These are phyloP conservation scores for Podospora tetraspora DNA, from an alignment of 495 filamentous ascomycete species.

Conservation along the genomic window DNA sequence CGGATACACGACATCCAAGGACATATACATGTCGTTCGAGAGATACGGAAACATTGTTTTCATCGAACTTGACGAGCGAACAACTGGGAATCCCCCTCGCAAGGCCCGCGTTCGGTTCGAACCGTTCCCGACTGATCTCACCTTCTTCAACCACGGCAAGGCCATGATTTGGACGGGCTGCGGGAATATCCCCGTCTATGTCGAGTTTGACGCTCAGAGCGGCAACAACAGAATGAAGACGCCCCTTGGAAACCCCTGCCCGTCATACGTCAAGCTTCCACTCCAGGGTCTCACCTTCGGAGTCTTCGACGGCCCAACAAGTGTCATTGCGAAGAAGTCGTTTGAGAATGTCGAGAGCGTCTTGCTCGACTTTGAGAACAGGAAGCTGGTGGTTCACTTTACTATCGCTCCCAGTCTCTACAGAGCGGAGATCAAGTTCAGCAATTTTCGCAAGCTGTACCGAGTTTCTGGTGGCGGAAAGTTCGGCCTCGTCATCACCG, in stretches of 20 bases:
- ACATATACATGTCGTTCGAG: constrained; percentile 26
- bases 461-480: constrained; percentile 34
- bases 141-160: constrained; percentile 18
- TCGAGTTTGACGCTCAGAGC: constrained; percentile 12
- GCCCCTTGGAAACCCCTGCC: constrained; percentile 28
- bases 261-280: constrained; percentile 25
- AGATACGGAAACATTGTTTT: constrained; percentile 28
- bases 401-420: constrained; percentile 21
- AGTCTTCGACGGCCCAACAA: constrained; percentile 38
- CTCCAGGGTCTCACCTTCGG: constrained; percentile 48
- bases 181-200: not conserved
- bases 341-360: not conserved
- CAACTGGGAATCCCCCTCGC: not conserved
- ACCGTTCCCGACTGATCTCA: constrained; percentile 28
- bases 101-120: constrained; percentile 33
- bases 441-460: constrained; percentile 54
- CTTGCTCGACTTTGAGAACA: constrained; percentile 39
- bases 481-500: constrained; percentile 50
- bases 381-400: constrained; percentile 40
- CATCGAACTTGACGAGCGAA: constrained; percentile 31
- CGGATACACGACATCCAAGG: constrained; percentile 15
- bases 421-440: constrained; percentile 58
- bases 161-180: constrained; percentile 12
- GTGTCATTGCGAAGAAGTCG: constrained; percentile 46
- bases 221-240: constrained; percentile 16